These are phyloP conservation scores for Sporodiniella umbellata DNA, from an alignment of 371 early-diverging fungal genomes.

Conservation along the genomic window DNA sequence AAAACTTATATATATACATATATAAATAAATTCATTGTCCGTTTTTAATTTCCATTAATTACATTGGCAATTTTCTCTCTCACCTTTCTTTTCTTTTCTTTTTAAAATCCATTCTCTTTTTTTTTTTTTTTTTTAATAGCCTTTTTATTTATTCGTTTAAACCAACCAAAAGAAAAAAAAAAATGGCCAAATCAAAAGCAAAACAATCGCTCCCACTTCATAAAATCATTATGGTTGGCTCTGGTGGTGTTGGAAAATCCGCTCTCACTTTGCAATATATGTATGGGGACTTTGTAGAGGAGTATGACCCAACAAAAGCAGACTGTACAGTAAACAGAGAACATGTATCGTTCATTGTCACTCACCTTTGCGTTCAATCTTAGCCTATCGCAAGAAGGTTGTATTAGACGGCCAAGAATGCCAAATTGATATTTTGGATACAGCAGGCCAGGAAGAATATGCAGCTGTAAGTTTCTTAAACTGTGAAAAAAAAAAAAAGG, in stretches of 20 bases:
- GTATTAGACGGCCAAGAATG: conserved; percentile 69
- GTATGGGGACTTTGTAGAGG: conserved; percentile 94
- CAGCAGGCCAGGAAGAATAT: conserved; percentile 93
- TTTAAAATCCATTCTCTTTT: conserved; percentile 6
- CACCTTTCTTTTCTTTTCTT: conserved; percentile 2
- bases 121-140: background rate
- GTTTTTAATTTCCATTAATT: conserved; percentile 2
- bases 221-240: conserved; percentile 92
- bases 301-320: conserved; percentile 95
- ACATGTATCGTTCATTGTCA: background rate
- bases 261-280: conserved; percentile 88
- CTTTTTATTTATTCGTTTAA: too few species aligned
- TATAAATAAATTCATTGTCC: background rate
- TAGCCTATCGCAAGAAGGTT: conserved; percentile 71
- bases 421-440: conserved; percentile 90
- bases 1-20: too few species aligned
- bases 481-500: too few species aligned
- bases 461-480: conserved; percentile 57
- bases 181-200: conserved; percentile 35
- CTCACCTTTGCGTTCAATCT: background rate
- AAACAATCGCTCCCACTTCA: conserved; percentile 74
- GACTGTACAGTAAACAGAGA: conserved; percentile 56
- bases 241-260: conserved; percentile 94
- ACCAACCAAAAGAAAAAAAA: background rate
- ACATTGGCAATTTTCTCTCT: background rate